These are phyloP conservation scores for Pinus taeda DNA, from an alignment of 75 land plant species.

Conservation along the genomic window DNA sequence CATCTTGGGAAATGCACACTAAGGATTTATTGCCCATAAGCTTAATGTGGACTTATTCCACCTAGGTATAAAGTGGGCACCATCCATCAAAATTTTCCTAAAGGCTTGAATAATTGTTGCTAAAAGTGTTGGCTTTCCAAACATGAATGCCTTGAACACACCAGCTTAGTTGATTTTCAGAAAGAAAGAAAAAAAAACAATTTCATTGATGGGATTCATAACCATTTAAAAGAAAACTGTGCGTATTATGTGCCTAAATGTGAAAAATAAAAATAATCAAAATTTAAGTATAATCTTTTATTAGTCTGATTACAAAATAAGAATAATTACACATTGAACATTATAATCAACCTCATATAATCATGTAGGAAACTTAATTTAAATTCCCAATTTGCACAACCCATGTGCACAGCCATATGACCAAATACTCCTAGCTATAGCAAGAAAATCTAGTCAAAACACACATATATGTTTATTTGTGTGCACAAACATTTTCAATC, in stretches of 20 bases:
- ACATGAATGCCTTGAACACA: constrained; percentile 64
- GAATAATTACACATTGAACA: no score
- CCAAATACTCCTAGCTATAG: no score
- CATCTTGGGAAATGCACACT: constrained; percentile 30
- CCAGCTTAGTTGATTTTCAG: constrained; percentile 49
- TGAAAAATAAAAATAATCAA: neutral
- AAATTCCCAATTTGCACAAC: no score
- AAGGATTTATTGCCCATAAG: constrained; percentile 64
- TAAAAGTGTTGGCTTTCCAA: constrained; percentile 65
- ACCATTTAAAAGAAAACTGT: neutral
- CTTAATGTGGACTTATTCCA: constrained; percentile 53
- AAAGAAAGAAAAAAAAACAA: neutral
- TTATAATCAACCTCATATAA: no score
- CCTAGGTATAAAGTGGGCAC: constrained; percentile 49
- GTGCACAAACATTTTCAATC: no score
- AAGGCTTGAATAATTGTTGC: constrained; percentile 48
- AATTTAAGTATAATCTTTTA: neutral
- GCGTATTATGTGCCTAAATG: neutral
- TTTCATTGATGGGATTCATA: neutral
- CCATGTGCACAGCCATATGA: no score
- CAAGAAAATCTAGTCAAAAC: no score
- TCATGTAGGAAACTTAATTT: no score
- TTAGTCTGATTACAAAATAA: no score
- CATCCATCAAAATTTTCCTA: constrained; percentile 52
- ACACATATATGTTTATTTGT: no score